Evolutionary conservation across 106 monocot species (phyloP).

Genomic region (Dactylorhiza incarnata): DNA sequence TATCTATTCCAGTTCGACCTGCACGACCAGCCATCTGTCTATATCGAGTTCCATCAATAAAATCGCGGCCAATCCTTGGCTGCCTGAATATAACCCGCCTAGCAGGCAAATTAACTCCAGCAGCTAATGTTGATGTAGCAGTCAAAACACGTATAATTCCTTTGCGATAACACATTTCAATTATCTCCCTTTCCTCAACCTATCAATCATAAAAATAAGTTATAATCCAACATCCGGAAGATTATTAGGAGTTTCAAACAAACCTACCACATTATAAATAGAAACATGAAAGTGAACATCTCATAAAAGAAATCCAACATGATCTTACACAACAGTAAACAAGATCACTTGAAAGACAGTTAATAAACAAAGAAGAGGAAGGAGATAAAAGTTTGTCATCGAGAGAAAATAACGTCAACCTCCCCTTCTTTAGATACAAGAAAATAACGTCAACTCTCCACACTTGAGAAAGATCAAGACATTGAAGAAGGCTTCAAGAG

Average conservation of each 20-base stretch:
- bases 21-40: slow-evolving; percentile 99
- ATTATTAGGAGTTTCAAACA: neutral
- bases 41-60: slow-evolving; percentile 96
- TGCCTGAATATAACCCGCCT: slow-evolving; percentile 99
- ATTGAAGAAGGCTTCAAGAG: too few relatives aligned
- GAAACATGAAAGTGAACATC: too few relatives aligned
- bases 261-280: too few relatives aligned
- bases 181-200: slow-evolving; percentile 97
- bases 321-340: too few relatives aligned
- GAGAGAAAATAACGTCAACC: too few relatives aligned
- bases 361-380: too few relatives aligned
- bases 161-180: slow-evolving; percentile 89
- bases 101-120: slow-evolving; percentile 98
- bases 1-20: slow-evolving; percentile 95
- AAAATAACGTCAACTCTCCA: too few relatives aligned
- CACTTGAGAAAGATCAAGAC: too few relatives aligned
- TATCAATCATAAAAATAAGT: slow-evolving; percentile 12
- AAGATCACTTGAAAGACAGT: too few relatives aligned
- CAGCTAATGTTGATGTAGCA: slow-evolving; percentile 99
- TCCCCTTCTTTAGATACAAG: too few relatives aligned
- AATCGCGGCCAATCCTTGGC: slow-evolving; percentile 93
- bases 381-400: too few relatives aligned
- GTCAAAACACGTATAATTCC: slow-evolving; percentile 90
- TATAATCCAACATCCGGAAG: neutral
- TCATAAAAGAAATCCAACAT: too few relatives aligned